Base-by-base conservation (phyloP, 352 stramenopile genomes). In the Phytophthora quininea region DNA sequence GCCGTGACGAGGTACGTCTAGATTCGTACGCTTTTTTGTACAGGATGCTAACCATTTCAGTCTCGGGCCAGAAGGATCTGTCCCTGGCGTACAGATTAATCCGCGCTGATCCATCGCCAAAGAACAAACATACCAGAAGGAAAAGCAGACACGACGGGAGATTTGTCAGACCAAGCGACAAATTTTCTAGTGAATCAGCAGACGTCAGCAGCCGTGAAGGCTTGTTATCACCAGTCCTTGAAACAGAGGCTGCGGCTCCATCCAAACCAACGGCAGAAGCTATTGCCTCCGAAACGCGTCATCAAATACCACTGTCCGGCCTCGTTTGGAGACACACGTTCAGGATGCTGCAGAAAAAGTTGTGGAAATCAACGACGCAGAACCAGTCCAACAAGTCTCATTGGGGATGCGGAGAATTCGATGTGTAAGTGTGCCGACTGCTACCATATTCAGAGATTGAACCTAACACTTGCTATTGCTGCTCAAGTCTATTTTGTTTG, bases 21-120 rank as follows among this genome's bases (percentile, higher is more conserved):
- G 7, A 46, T 9, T 7, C 45, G 51, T 33, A 59, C 27, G 6
- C 32, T 27, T 43, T 15, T n/a, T 52, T 52, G 54, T 29, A 33
- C 11, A 27, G 32, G 19, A 24, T 49, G 46, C 10, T 15, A 5
- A 48, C 24, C 24, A 10, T 14, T 10, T 14, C 14, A 32, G 12
- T 10, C 30, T 54, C 64, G 7, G 9, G 54, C 50, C 51, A 91
- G 82, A 67, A 70, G 10, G 76, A 91, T 46, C 56, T 87, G 27
- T 74, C 67, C 24, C 66, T 86, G 4, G 74, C 73, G 35, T 86
- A 86, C 54, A 79, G 68, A 40, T 32, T 86, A 19, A 65, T 71
- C 64, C 65, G 59, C 30, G 47, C 67, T 6, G 54, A 69, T 15
- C 54, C 48, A 40, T 33, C 15, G 30, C 57, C 30, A 4, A 67